Evolutionary conservation across 192 early-diverging fungal species (phyloP).

Genomic region (Coemansia sp.): DNA sequence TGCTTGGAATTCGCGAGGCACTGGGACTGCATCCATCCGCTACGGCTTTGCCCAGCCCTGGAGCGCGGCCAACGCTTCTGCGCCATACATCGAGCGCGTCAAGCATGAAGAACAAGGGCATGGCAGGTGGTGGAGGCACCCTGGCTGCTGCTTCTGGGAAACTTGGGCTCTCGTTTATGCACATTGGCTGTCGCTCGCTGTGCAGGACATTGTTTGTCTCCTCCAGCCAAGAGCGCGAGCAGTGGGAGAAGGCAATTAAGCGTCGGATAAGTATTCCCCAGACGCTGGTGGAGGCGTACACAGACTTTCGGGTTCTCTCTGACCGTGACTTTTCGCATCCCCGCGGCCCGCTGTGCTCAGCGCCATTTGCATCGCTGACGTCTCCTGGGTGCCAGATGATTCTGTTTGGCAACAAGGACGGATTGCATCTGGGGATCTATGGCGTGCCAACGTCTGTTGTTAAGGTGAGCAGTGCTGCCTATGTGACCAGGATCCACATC

Average conservation of each 20-base stretch:
- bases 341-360: slow-evolving; percentile 46
- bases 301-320: slow-evolving; percentile 39
- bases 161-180: slow-evolving; percentile 38
- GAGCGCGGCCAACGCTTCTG: slow-evolving; percentile 13
- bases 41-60: slow-evolving; percentile 3
- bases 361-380: slow-evolving; percentile 32
- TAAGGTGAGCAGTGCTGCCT: slow-evolving; percentile 22
- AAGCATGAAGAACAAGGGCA: slow-evolving; percentile 6
- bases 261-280: slow-evolving; percentile 42
- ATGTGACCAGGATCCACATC: slow-evolving; percentile 43
- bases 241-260: slow-evolving; percentile 28
- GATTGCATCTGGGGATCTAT: slow-evolving; percentile 50
- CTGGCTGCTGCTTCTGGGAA: slow-evolving; percentile 7
- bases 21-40: slow-evolving; percentile 20
- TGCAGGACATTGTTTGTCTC: slow-evolving; percentile 34
- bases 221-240: slow-evolving; percentile 28
- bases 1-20: slow-evolving; percentile 35
- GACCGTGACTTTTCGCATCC: slow-evolving; percentile 43
- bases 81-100: slow-evolving; percentile 30
- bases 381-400: slow-evolving; percentile 49
- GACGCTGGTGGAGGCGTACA: slow-evolving; percentile 53
- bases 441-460: slow-evolving; percentile 51
- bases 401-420: slow-evolving; percentile 47
- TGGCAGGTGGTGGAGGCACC: not conserved
- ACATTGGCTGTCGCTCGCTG: slow-evolving; percentile 46